A percentile compares a stretch with the other conserved stretches of the same genome.
Conservation (phyloP, 108 stramenopile genomes). For the Aurantiochytrium sp. region DNA sequence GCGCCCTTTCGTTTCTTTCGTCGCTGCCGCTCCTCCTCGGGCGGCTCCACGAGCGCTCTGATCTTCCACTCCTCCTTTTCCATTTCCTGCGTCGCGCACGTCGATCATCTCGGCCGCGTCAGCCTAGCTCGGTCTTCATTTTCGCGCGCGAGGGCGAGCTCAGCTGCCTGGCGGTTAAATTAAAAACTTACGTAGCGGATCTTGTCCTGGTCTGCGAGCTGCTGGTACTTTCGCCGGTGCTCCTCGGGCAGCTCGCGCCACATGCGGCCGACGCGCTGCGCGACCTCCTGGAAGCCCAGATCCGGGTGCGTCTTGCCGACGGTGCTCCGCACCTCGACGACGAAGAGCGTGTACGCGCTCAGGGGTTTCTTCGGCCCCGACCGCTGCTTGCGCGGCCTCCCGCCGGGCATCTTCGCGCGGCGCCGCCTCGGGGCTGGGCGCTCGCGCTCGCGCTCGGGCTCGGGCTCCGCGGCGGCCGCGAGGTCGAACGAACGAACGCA, state of each 20-base stretch:
- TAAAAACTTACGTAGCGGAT: background rate
- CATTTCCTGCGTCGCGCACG: background rate
- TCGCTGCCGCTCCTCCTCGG: conserved; percentile 1
- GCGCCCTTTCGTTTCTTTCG: conserved; percentile 24
- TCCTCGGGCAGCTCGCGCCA: conserved; percentile 7
- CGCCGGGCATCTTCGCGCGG: background rate
- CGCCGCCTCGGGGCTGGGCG: too few species aligned
- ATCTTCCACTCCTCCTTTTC: conserved; percentile 26
- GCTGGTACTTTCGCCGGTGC: conserved; percentile 23
- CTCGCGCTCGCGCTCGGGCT: too few species aligned
- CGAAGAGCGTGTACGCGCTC: conserved; percentile 33
- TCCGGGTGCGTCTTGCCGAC: background rate
- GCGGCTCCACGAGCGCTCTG: background rate
- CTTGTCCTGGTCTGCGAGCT: conserved; percentile 9
- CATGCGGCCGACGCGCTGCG: background rate
- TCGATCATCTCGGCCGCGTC: too few species aligned
- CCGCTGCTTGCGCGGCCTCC: background rate
- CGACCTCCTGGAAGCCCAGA: background rate
- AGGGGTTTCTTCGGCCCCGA: background rate
- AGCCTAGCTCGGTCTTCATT: too few species aligned
- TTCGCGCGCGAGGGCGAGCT: too few species aligned
- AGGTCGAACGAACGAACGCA: too few species aligned
- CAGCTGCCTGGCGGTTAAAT: too few species aligned
- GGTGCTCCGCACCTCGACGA: background rate
- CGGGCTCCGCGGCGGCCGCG: too few species aligned